phyloP scores from a whole-genome alignment of 1,284 basidiomycete species.

The Mycena citricolor region DNA sequence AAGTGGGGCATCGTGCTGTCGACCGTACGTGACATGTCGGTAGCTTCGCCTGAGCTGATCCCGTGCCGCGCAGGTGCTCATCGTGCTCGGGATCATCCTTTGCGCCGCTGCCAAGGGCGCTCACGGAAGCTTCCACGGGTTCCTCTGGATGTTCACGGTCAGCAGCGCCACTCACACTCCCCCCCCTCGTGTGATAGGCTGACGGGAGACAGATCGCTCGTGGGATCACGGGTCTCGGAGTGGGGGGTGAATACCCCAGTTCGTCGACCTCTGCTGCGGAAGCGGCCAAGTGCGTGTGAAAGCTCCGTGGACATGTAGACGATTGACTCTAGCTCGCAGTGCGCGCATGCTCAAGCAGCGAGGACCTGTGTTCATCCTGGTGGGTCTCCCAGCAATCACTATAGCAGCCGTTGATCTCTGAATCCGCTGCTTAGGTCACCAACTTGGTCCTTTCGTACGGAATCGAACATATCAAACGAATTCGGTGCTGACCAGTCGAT shows the following conservation, averaged over 20 bases:
- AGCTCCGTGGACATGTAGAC: too few species aligned
- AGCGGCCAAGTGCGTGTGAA: conserved; percentile 15
- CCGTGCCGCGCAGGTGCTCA: conserved; percentile 38
- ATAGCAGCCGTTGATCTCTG: conserved; percentile 11
- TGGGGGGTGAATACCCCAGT: conserved; percentile 79
- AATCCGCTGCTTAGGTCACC: conserved; percentile 74
- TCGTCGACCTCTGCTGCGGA: conserved; percentile 56
- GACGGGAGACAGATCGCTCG: conserved; percentile 17
- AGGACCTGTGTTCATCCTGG: conserved; percentile 42
- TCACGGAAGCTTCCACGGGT: conserved; percentile 53
- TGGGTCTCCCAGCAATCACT: too few species aligned
- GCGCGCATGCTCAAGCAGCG: conserved; percentile 62
- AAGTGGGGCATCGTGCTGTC: conserved; percentile 72
- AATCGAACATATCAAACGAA: not conserved
- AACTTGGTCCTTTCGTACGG: conserved; percentile 54
- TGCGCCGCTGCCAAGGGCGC: conserved; percentile 71
- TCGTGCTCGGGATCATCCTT: conserved; percentile 71
- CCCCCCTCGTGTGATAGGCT: not conserved
- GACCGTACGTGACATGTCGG: conserved; percentile 34
- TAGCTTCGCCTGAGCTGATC: not conserved
- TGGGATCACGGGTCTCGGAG: conserved; percentile 44
- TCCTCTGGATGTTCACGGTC: conserved; percentile 79
- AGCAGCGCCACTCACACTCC: not conserved
- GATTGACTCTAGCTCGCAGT: conserved; percentile 66
- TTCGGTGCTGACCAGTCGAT: conserved; percentile 31